These are phyloP conservation scores for Pholiota molesta DNA, from an alignment of 768 basidiomycete species.

Conservation along the genomic window DNA sequence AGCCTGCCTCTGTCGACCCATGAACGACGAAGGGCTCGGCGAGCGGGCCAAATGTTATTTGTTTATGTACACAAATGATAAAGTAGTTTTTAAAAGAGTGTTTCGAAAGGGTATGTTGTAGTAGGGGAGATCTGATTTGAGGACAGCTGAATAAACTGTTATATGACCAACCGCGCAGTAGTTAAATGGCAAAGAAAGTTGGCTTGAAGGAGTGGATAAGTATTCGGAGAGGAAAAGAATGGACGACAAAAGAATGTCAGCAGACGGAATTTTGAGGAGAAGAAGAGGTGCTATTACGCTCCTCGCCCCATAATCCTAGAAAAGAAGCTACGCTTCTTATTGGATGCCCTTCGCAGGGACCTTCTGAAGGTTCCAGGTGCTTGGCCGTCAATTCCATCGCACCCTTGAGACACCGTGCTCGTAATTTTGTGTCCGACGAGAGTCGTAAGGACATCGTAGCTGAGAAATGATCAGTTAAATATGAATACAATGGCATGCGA, in stretches of 20 bases:
- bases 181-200: too few relatives aligned
- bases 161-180: too few relatives aligned
- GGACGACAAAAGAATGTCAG: slow-evolving; percentile 7
- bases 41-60: too few relatives aligned
- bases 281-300: neutral
- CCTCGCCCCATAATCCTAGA: neutral
- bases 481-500: neutral
- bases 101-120: too few relatives aligned
- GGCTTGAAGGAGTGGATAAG: neutral
- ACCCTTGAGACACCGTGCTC: slow-evolving; percentile 19
- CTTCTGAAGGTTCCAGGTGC: slow-evolving; percentile 17
- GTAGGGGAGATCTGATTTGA: too few relatives aligned
- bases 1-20: too few relatives aligned
- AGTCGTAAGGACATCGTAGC: slow-evolving; percentile 19
- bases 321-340: neutral
- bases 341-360: neutral
- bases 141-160: too few relatives aligned
- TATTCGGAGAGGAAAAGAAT: neutral
- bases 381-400: slow-evolving; percentile 25
- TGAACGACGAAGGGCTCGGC: too few relatives aligned
- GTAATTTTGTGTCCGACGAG: slow-evolving; percentile 16
- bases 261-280: neutral
- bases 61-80: too few relatives aligned
- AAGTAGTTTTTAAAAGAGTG: too few relatives aligned
- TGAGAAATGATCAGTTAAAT: neutral